Evolutionary conservation across 441 rosid species (phyloP), one percentile per base, ranked within the genome.

Genomic region (Gossypium gossypioides): DNA sequence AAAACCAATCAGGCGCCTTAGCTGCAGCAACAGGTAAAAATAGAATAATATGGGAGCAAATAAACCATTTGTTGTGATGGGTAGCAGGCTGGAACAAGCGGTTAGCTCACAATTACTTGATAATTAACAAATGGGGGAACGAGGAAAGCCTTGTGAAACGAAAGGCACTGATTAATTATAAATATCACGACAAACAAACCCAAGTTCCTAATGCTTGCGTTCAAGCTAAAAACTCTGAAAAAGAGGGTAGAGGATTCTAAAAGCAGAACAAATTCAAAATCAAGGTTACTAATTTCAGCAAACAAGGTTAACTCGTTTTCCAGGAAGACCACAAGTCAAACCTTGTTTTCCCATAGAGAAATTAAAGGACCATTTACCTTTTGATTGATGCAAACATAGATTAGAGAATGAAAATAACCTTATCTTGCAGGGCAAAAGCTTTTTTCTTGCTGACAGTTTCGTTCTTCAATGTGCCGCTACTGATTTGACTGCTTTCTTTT

Each of bases 361-460:
- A 42, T 19, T 42, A 64, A 29, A 54, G 6, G 19, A 22, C 27
- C 67, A 48, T 6, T 44, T n/a, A 69, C 69, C 56, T n/a, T 67
- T 21, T 72, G 3, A 19, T 65, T 16, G 5, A 29, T n/a, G 18
- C 60, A 34, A 16, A 73, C 7, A 34, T 42, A 21, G 12, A 50
- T 27, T 40, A 21, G 32, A 58, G 46, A 75, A 77, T 9, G 22
- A 55, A 69, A 70, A 72, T 65, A 24, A 92, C 99, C 97, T 96
- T 96, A 79, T 96, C 98, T 82, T 94, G 99, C 81, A 93, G 71
- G 27, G 97, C 93, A 84, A 96, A 93, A 70, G 92, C 89, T 74
- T 88, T 91, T 76, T 69, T 63, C 51, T 63, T 90, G 86, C 86
- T 82, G 72, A 87, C 78, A 65, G 93, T 92, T 84, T 92, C 96